Evolutionary conservation across 2,329 filamentous ascomycete genomes (phyloP), one percentile per base, ranked within the genome.

Genomic region (Ceratocystis alfenasii): DNA sequence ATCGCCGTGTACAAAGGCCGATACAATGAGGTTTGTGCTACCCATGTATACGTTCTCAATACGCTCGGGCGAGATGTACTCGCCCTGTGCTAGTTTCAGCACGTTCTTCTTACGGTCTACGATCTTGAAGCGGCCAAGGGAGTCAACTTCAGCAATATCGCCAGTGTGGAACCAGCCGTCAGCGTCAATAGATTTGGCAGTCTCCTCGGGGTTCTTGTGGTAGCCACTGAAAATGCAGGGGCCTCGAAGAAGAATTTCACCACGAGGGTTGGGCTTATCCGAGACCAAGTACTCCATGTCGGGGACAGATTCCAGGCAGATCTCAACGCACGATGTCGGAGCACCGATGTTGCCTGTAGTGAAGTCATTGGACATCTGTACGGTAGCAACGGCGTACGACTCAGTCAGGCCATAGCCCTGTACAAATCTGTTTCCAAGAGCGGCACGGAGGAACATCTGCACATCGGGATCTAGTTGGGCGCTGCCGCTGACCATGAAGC

Each of bases 61-160:
- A 66, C 92, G 89, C 78, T 99, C 94, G 15, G 94, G 94, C 1
- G 92, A 96, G 72, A 99, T 90, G 77, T 99, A 99, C 78, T 99
- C 94, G 75, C 94, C 94, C 76, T 99, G 94, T 0, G 93, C 87
- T 66, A 99, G 84, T 82, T 99, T 99, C 74, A 99, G 85, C n/a
- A 99, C 90, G 77, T 97, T 97, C 87, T 99, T 99, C 78, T 91
- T 87, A 72, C 94, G 91, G 76, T 99, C 94, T 72, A 99, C 87
- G 76, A 99, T 95, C 76, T 84, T 86, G 80, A 97, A 87, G 68
- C 92, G 89, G 69, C 94, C 94, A 73, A 89, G 76, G 70, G 86
- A 85, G 75, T 99, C 94, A 28, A 99, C 81, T 69, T 86, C 83
- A 72, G 86, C 90, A 70, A 99, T 93, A 72, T 99, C 94, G 65